Evolutionary conservation across 352 stramenopile species (phyloP).

Genomic region (Phytophthora nicotianae): DNA sequence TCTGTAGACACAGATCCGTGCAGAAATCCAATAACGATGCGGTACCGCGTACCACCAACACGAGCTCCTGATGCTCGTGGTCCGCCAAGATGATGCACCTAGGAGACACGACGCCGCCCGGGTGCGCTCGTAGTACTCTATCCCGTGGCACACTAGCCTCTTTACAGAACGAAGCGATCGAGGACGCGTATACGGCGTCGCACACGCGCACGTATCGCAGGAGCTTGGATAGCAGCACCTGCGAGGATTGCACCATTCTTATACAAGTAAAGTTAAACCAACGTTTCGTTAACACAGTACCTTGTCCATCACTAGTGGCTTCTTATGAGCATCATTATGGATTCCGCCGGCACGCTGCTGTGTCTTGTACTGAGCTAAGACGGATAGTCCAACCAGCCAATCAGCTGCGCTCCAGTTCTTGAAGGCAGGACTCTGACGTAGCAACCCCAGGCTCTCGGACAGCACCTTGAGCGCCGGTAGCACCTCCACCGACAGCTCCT

Average conservation of each 20-base stretch:
- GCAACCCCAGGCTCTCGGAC: slow-evolving; percentile 67
- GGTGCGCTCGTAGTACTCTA: slow-evolving; percentile 52
- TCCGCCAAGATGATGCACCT: slow-evolving; percentile 73
- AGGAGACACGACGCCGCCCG: slow-evolving; percentile 78
- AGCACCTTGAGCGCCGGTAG: slow-evolving; percentile 78
- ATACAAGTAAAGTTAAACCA: neutral
- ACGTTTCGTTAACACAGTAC: slow-evolving; percentile 10
- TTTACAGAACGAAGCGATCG: slow-evolving; percentile 51
- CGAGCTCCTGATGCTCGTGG: slow-evolving; percentile 58
- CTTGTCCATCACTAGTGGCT: slow-evolving; percentile 28
- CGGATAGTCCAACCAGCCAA: slow-evolving; percentile 82
- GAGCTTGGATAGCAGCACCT: slow-evolving; percentile 35
- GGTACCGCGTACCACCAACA: slow-evolving; percentile 69
- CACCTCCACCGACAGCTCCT: slow-evolving; percentile 62
- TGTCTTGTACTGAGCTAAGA: slow-evolving; percentile 76
- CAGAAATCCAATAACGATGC: slow-evolving; percentile 84
- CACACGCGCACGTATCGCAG: slow-evolving; percentile 66
- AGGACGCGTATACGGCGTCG: slow-evolving; percentile 74
- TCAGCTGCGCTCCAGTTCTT: slow-evolving; percentile 77
- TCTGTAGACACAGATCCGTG: slow-evolving; percentile 80
- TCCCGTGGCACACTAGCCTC: slow-evolving; percentile 50
- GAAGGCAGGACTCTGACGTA: slow-evolving; percentile 62
- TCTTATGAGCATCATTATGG: slow-evolving; percentile 36
- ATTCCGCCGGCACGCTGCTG: slow-evolving; percentile 34
- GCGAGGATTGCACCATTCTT: slow-evolving; percentile 5